Conservation (phyloP, 2,329 filamentous ascomycete species). For the Aureobasidium sp. region DNA sequence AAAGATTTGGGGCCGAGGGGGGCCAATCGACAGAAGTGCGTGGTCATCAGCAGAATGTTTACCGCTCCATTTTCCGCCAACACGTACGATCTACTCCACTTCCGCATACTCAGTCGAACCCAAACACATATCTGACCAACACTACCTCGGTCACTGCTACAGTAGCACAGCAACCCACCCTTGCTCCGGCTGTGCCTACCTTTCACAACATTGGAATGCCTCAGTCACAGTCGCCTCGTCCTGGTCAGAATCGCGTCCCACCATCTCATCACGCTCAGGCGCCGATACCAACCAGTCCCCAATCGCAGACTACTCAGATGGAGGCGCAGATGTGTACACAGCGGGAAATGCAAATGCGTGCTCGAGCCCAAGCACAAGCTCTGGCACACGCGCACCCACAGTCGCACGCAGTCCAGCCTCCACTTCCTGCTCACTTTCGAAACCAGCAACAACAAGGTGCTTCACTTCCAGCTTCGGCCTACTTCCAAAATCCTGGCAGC, state of each 20-base stretch:
- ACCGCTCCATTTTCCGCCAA: neutral
- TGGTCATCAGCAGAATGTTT: neutral
- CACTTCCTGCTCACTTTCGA: neutral
- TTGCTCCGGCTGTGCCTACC: neutral
- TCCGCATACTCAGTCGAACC: neutral
- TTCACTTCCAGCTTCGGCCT: neutral
- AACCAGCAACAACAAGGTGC: neutral
- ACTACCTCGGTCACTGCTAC: neutral
- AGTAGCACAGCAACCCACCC: neutral
- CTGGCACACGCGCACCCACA: neutral
- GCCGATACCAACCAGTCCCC: neutral
- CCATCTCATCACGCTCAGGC: neutral
- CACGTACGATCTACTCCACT: neutral
- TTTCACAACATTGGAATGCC: neutral
- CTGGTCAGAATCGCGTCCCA: neutral
- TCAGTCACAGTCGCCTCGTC: neutral
- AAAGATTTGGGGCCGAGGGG: neutral
- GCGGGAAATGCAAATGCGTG: neutral
- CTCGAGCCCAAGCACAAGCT: neutral
- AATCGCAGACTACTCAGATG: neutral
- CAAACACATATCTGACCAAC: neutral
- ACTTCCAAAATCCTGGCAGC: neutral
- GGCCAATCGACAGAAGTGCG: neutral
- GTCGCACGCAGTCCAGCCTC: neutral
- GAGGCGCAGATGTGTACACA: neutral